phyloP scores from a whole-genome alignment of 495 filamentous ascomycete species.

The Darksidea phi region DNA sequence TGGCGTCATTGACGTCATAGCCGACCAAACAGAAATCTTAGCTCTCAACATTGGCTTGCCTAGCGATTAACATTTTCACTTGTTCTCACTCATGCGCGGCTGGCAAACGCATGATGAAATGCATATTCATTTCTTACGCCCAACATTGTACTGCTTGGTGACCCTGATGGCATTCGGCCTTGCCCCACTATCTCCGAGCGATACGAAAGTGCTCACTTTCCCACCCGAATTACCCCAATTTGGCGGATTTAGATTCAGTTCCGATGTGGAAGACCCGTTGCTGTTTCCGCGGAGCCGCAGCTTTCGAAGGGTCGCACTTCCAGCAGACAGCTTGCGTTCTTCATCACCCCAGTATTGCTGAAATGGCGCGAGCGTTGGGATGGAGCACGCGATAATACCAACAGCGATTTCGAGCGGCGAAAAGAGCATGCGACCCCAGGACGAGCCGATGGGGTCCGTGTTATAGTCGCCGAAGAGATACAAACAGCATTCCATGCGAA shows the following conservation, averaged over 20 bases:
- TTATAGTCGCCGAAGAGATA: neutral
- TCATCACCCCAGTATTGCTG: neutral
- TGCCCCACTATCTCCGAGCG: neutral
- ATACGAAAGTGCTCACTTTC: neutral
- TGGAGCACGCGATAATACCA: neutral
- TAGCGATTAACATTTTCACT: too few relatives aligned
- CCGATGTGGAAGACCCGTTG: neutral
- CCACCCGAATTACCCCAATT: neutral
- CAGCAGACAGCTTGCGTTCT: neutral
- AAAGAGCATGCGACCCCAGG: neutral
- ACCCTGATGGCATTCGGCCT: neutral
- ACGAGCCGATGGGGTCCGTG: neutral
- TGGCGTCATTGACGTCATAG: too few relatives aligned
- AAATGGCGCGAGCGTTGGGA: neutral
- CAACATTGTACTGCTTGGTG: neutral
- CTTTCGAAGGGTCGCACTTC: neutral
- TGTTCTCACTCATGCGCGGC: too few relatives aligned
- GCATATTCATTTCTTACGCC: neutral
- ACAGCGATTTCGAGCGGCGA: conserved; percentile 1
- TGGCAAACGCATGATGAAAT: too few relatives aligned
- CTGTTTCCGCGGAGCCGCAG: neutral
- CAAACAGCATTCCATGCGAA: neutral
- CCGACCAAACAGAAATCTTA: too few relatives aligned
- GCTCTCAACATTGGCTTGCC: too few relatives aligned
- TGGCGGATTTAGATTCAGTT: neutral